Conservation (phyloP, 768 basidiomycete genomes). For the Lyophyllum atratum region DNA sequence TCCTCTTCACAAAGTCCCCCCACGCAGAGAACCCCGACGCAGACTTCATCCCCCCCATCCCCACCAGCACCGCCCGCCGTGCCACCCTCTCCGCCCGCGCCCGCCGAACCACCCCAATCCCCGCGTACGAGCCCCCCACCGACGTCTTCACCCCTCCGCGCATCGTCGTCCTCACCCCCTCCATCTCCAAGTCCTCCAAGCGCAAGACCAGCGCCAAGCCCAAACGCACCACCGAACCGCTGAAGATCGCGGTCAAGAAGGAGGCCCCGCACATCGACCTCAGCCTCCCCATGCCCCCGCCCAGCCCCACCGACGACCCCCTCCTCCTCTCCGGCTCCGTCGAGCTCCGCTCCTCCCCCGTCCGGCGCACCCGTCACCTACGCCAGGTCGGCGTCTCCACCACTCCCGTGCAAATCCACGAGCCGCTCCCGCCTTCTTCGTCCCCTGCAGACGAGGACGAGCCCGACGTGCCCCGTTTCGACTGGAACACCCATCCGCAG, state of each 20-base stretch:
- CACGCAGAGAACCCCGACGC: constrained; percentile 51
- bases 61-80: constrained; percentile 20
- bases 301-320: constrained; percentile 78
- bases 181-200: constrained; percentile 41
- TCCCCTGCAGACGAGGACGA: constrained; percentile 10
- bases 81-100: constrained; percentile 16
- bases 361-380: constrained; percentile 3
- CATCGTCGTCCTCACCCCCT: constrained; percentile 52
- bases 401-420: not conserved
- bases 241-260: constrained; percentile 48
- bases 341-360: constrained; percentile 27
- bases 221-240: constrained; percentile 17
- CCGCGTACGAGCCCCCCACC: constrained; percentile 63
- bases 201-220: constrained; percentile 19
- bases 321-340: constrained; percentile 56
- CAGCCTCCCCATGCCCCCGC: constrained; percentile 59
- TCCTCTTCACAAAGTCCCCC: constrained; percentile 37
- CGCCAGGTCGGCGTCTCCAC: constrained; percentile 20
- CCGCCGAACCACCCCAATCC: constrained; percentile 55
- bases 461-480: constrained; percentile 16
- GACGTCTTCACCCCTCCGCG: constrained; percentile 76
- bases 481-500: constrained; percentile 19
- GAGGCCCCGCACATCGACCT: constrained; percentile 69
- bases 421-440: constrained; percentile 21
- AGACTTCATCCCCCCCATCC: constrained; percentile 44